Evolutionary conservation across 1,284 basidiomycete species (phyloP), one percentile per base, ranked within the genome.

Genomic region (Leccinum pachyderme): DNA sequence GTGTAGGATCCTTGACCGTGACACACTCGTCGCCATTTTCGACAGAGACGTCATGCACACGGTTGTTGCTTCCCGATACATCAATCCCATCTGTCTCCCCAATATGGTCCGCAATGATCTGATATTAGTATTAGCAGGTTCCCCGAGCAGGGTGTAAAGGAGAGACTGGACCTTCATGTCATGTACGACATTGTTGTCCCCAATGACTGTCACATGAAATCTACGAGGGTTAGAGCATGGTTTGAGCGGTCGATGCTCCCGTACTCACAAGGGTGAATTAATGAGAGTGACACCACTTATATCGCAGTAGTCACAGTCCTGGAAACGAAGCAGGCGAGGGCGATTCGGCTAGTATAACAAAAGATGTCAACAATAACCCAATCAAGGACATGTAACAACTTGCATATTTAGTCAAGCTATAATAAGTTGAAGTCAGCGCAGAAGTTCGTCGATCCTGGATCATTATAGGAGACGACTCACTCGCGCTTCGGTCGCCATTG

Each of bases 1-100:
- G 2, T 12, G 59, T 55, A 5, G 61, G 59, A 4, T 53, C 11
- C 37, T 62, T 59, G 49, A 66, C 47, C 4, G 55, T 63, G 25
- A 55, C 51, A n/a, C 58, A 61, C 15, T 65, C 63, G 13, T 59
- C 61, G 11, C 51, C 61, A 37, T 62, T 62, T 52, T 51, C 62
- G 39, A 66, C 53, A n/a, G 53, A 62, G 47, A 64, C 47, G 25
- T 63, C 60, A 29, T 63, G 60, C 37, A 64, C 50, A 24, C 47
- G 37, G 18, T 64, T 54, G 22, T 56, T 47, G 13, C 52, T 62
- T 13, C 62, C 62, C 0, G 46, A 57, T 12, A 63, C 11, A 13
- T 66, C 47, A 22, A 66, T 47, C 6, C 60, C 62, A 22, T 52
- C 59, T 13, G 59, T 56, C 27, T 3, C 18, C 5, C 48, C 47